Evolutionary conservation across 305 asterid species (phyloP).

Genomic region (Solanum hybrid): DNA sequence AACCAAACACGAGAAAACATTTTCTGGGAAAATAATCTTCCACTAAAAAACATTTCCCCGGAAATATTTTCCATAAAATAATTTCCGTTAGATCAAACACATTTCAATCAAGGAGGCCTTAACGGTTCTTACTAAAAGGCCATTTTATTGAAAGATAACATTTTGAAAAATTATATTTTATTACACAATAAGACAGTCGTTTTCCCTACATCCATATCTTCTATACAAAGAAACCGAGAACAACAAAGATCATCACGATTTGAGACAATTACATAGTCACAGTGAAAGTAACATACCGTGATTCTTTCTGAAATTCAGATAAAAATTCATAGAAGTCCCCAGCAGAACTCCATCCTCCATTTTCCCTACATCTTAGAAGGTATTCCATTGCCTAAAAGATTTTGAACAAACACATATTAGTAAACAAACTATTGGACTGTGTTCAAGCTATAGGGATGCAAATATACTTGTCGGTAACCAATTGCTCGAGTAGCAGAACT

Average conservation of each 20-base stretch:
- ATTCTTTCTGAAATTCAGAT: constrained; percentile 72
- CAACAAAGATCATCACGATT: not conserved
- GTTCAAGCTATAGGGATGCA: constrained; percentile 9
- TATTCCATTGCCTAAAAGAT: constrained; percentile 74
- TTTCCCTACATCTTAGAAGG: constrained; percentile 59
- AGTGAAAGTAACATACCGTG: constrained; percentile 38
- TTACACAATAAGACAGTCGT: not conserved
- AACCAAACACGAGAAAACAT: not conserved
- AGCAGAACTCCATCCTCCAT: constrained; percentile 62
- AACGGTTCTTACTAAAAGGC: not conserved
- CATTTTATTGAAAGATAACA: not conserved
- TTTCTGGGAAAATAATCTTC: not conserved
- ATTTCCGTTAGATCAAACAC: not conserved
- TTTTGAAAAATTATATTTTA: not conserved
- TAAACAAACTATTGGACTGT: not conserved
- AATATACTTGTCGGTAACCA: constrained; percentile 88
- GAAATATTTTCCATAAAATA: not conserved
- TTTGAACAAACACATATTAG: not conserved
- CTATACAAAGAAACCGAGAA: not conserved
- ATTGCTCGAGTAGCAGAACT: constrained; percentile 95
- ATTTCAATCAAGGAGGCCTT: not conserved
- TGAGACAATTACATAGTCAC: not conserved
- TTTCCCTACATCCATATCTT: not conserved
- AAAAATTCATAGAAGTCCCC: constrained; percentile 52
- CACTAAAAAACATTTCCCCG: not conserved